A percentile compares a stretch with the other conserved stretches of the same genome.
Evolutionary conservation across 352 stramenopile species (phyloP).

Genomic region (Globisporangium okanoganense): DNA sequence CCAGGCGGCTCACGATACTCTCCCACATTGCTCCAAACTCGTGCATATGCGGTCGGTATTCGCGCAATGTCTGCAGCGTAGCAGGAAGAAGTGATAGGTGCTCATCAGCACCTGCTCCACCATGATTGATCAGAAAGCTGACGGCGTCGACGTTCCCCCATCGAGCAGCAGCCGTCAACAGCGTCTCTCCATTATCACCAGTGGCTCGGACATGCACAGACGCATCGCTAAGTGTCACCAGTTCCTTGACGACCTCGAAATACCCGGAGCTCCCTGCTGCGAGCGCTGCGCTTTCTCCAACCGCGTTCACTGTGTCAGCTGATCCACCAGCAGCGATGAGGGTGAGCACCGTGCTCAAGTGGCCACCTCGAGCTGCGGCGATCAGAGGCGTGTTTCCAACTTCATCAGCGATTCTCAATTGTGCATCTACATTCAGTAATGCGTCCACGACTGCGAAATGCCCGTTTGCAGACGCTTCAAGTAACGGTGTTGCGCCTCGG

Average conservation of each 20-base stretch:
- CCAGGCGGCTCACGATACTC: neutral
- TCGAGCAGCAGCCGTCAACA: slow-evolving; percentile 14
- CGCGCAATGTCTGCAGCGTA: neutral
- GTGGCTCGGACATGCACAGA: neutral
- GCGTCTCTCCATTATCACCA: slow-evolving; percentile 3
- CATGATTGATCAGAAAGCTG: slow-evolving; percentile 15
- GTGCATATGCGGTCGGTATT: neutral
- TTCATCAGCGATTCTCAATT: neutral
- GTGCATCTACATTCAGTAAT: neutral
- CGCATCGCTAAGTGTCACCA: neutral
- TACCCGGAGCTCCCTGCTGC: slow-evolving; percentile 2
- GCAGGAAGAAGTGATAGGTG: neutral
- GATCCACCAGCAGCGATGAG: neutral
- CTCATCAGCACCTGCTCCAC: neutral
- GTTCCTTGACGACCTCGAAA: neutral
- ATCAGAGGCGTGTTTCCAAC: neutral
- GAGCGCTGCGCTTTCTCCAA: neutral
- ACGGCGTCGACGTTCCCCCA: slow-evolving; percentile 18
- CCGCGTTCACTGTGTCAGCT: neutral
- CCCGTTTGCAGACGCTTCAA: neutral
- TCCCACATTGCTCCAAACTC: neutral
- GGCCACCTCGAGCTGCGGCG: neutral
- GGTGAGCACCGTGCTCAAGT: neutral
- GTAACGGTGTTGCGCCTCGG: neutral
- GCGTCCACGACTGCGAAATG: neutral